Base-by-base conservation (phyloP, 1,284 basidiomycete genomes). In the Cryptococcus wingfieldii region DNA sequence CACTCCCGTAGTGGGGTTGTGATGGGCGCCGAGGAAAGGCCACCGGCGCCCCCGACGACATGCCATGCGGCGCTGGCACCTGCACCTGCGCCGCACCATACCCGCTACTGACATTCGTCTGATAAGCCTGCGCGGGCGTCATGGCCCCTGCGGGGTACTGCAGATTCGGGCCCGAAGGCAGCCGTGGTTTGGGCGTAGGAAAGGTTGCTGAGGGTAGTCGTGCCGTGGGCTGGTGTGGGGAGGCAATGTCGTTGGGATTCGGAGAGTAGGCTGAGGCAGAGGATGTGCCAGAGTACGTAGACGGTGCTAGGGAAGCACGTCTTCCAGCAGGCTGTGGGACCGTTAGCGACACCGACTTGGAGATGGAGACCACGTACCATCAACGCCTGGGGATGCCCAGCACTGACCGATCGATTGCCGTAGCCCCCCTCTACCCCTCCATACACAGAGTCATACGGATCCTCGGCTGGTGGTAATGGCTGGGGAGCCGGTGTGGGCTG, bases 231-330 rank as follows among this genome's bases (percentile, higher is more conserved):
- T 2, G 66, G 63, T 3, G 59, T 50, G 10, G 57, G 28, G 46
- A 31, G 25, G n/a, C 5, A 34, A 10, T 34, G 31, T 34, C 42
- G 51, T 66, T 56, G 34, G 63, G 64, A 44, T 64, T 67, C n/a
- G 67, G 68, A 14, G 64, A 63, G 38, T 67, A 70, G 39, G 50
- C 64, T 1, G 65, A 63, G 13, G 62, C 56, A 6, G 65, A 58
- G 4, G 67, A 65, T n/a, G 56, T 58, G 23, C 58, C 58, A 5
- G 69, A 69, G 45, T 69, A 66, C 5, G 58, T 67, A 7, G 69
- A 71, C 5, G 63, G 64, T 2, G 67, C 66, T 14, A 67, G 53
- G n/a, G 59, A 63, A 14, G 59, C n/a, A 16, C 41, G 41, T n/a
- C 31, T 34, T 34, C 31, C 7, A 34, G 7, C 31, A 34, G 31